These are phyloP conservation scores for Boechera retrofracta DNA, from an alignment of 345 rosid species.

Conservation along the genomic window DNA sequence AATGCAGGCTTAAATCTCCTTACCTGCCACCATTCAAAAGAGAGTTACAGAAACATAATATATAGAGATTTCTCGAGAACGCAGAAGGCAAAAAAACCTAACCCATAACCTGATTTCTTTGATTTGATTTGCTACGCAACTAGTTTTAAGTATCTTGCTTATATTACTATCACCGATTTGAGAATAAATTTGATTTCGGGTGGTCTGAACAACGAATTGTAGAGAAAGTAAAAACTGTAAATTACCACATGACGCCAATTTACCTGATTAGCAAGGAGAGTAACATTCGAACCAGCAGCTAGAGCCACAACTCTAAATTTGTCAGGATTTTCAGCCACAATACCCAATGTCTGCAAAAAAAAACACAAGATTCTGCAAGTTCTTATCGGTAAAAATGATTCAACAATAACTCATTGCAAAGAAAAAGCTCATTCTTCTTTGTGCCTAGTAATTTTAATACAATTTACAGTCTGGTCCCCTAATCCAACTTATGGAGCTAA, in stretches of 20 bases:
- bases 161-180: neutral
- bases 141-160: neutral
- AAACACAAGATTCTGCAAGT: neutral
- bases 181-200: neutral
- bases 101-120: constrained; percentile 9
- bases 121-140: neutral
- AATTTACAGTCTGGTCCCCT: neutral
- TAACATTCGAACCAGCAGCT: constrained; percentile 94
- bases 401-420: neutral
- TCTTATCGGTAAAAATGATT: neutral
- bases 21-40: constrained; percentile 56
- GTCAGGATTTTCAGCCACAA: constrained; percentile 88
- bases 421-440: constrained; percentile 16
- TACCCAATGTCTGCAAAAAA: constrained; percentile 78
- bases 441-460: neutral
- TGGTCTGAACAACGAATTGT: neutral
- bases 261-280: constrained; percentile 97
- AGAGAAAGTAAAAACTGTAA: neutral
- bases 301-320: constrained; percentile 90
- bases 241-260: neutral
- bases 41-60: neutral
- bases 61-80: constrained; percentile 5
- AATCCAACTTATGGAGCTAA: neutral
- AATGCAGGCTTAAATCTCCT: constrained; percentile 84
- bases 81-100: constrained; percentile 3